Base-by-base conservation (phyloP, 352 stramenopile species). In the Bremia lactucae region DNA sequence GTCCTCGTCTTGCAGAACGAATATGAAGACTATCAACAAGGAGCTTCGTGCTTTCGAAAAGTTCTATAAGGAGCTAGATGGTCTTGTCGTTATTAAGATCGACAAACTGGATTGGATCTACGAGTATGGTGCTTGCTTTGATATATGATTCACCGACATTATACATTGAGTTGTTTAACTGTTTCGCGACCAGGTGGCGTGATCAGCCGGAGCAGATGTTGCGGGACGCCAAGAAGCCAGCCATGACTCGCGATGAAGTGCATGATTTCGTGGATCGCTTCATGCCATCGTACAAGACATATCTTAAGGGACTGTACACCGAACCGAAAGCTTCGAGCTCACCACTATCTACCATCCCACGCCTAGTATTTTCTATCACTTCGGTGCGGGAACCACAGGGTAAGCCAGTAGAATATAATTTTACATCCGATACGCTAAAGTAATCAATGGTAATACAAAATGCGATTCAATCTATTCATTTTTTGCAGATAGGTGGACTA, bases 251-350 rank as follows among this genome's bases (percentile, higher is more conserved):
- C 9, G 60, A 65, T 23, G 56, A 90, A 51, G 74, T 94, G 33
- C 65, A 66, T 22, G 77, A 89, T 59, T 94, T 94, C 56, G 73
- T 94, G 31, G 74, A 91, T 44, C 77, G 82, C 49, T 94, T 86
- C 52, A 87, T 94, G 74, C 79, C 82, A 9, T 61, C 72, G 18
- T 94, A 94, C 61, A 59, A 78, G 22, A 58, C 67, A 7, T 94
- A 90, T 42, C 43, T 89, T 11, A 46, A 56, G 11, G 50, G 24
- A 0, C 55, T 94, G 28, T 91, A 94, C 61, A 51, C 40, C 10
- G 53, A 62, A 19, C 55, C 65, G 11, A 54, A 52, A 23, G 31
- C 49, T 20, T 54, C 24, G 14, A 42, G 26, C 2, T 54, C 23
- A 11, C 40, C 49, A 13, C 37, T 83, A 19, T 54, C 55, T 1